phyloP scores from a whole-genome alignment of 129 eudicot species.

The Lactuca saligna region DNA sequence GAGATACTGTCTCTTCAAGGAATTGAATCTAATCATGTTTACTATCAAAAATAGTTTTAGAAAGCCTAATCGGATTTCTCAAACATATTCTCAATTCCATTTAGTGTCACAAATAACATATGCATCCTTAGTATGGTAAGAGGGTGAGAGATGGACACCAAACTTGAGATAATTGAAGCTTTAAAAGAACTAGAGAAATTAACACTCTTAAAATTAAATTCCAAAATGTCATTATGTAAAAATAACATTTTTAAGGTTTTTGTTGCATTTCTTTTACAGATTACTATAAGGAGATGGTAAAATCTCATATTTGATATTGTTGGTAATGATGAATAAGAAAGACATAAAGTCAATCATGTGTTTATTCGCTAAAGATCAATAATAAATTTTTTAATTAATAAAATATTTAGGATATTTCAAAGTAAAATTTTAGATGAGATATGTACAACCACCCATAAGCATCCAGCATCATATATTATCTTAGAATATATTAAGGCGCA shows the following conservation, averaged over 20 bases:
- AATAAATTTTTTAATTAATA: no score
- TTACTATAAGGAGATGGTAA: not conserved
- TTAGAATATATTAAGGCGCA: conserved; percentile 5
- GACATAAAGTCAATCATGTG: not conserved
- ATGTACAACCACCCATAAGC: conserved; percentile 9
- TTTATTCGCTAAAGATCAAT: not conserved
- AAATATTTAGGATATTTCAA: not conserved
- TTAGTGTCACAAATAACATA: no score
- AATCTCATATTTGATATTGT: not conserved
- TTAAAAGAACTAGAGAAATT: not conserved
- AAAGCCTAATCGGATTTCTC: no score
- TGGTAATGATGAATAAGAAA: not conserved
- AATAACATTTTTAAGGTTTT: no score
- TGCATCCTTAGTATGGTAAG: no score
- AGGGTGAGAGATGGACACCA: not conserved
- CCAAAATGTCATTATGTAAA: no score
- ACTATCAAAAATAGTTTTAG: no score
- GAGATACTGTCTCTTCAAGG: no score
- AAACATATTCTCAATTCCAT: no score
- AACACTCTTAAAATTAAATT: no score
- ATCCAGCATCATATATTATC: not conserved
- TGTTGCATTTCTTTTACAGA: no score
- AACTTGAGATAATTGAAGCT: not conserved
- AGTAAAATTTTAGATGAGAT: not conserved
- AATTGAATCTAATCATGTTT: no score